Conservation (phyloP, 116 monocot genomes). For the Papilionanthe hybrid region DNA sequence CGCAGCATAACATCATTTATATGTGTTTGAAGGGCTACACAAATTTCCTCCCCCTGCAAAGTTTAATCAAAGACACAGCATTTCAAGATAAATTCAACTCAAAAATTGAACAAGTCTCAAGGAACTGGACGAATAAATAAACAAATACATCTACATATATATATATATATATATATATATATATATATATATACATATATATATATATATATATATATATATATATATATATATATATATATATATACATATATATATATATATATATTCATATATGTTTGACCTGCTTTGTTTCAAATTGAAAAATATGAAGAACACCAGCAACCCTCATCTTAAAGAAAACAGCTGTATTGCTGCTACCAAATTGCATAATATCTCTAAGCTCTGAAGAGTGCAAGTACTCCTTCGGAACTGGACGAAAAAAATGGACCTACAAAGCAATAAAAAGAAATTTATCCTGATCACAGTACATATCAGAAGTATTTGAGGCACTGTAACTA, state of each 20-base stretch:
- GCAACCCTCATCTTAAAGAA: conserved; percentile 99
- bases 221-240: too few relatives aligned
- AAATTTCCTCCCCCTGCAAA: conserved; percentile 94
- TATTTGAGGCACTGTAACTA: conserved; percentile 17
- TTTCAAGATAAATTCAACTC: not conserved
- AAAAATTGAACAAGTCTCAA: not conserved
- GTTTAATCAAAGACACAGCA: not conserved
- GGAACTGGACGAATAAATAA: too few relatives aligned
- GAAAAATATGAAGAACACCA: conserved; percentile 93
- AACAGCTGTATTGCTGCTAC: conserved; percentile 97
- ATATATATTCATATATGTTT: not conserved
- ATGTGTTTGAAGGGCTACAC: conserved; percentile 98
- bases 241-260: not conserved
- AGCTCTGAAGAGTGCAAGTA: conserved; percentile 96
- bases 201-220: too few relatives aligned
- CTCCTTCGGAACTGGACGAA: conserved; percentile 94
- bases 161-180: too few relatives aligned
- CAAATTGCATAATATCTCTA: conserved; percentile 99
- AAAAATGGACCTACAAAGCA: conserved; percentile 89
- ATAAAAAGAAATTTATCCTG: not conserved
- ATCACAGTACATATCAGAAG: not conserved
- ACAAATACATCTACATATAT: too few relatives aligned
- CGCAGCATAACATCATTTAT: conserved; percentile 99
- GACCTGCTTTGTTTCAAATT: conserved; percentile 99
- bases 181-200: too few relatives aligned